Evolutionary conservation across 768 basidiomycete species (phyloP).

Genomic region (Phanerochaete sordida): DNA sequence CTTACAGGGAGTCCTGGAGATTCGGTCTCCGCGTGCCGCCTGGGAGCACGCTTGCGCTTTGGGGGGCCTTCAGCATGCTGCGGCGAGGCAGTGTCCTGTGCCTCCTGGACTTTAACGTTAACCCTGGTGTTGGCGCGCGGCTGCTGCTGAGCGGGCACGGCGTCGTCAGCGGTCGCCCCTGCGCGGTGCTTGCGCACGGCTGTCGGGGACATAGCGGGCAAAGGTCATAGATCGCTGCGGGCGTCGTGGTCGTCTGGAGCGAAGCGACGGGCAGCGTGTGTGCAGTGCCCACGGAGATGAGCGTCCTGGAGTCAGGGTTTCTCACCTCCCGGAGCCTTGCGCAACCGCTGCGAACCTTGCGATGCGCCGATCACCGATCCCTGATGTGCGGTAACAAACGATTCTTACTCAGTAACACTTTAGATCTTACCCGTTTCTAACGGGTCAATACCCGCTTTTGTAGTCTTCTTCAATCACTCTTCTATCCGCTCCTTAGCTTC

Average conservation of each 20-base stretch:
- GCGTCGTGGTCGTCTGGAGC: background rate
- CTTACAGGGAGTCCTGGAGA: background rate
- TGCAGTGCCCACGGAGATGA: background rate
- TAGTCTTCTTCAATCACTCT: background rate
- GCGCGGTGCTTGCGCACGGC: constrained; percentile 9
- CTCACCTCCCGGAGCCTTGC: constrained; percentile 7
- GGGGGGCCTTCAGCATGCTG: background rate
- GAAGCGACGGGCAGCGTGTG: background rate
- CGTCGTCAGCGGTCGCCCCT: background rate
- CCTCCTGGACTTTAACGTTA: background rate
- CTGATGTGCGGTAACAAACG: background rate
- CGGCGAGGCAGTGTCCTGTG: background rate
- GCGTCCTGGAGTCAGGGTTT: constrained; percentile 2
- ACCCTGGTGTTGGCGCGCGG: background rate
- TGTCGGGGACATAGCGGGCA: constrained; percentile 5
- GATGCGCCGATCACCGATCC: constrained; percentile 5
- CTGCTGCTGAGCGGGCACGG: background rate
- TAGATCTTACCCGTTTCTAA: background rate
- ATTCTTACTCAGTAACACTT: background rate
- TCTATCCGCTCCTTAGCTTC: background rate
- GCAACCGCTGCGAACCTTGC: background rate
- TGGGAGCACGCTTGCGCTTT: background rate
- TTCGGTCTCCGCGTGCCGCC: background rate
- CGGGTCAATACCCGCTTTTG: background rate
- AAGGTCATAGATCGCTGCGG: constrained; percentile 3